A percentile compares a stretch with the other conserved stretches of the same genome.
Evolutionary conservation across 2,329 filamentous ascomycete species (phyloP).

Genomic region (Bimuria novae-zelandiae): DNA sequence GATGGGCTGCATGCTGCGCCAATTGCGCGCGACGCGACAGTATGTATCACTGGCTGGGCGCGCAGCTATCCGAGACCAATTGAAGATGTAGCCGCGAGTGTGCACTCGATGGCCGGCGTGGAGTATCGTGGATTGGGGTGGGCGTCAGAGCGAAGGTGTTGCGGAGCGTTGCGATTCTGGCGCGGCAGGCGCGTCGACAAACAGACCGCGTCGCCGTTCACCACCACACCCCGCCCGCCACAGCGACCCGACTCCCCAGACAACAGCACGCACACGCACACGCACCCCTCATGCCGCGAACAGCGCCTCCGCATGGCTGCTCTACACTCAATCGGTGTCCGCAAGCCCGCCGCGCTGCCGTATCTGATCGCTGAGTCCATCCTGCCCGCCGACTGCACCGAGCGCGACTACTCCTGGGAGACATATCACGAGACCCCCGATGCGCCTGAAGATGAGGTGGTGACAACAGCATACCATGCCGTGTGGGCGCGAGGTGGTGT

Average conservation of each 20-base stretch:
- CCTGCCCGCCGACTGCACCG: conserved; percentile 68
- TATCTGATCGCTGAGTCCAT: conserved; percentile 83
- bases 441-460: conserved; percentile 73
- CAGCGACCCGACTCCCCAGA: conserved; percentile 17
- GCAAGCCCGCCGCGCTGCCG: conserved; percentile 81
- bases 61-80: no score
- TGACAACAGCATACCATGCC: conserved; percentile 75
- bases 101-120: no score
- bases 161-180: conserved; percentile 18
- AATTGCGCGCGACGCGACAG: no score
- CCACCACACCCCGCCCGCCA: conserved; percentile 17
- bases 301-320: conserved; percentile 70
- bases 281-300: conserved; percentile 38
- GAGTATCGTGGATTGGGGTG: no score
- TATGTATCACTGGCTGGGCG: no score
- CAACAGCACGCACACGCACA: conserved; percentile 11
- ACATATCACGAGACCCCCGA: conserved; percentile 57
- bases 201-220: conserved; percentile 29
- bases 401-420: conserved; percentile 76
- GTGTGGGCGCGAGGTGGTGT: conserved; percentile 88
- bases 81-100: no score
- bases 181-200: conserved; percentile 27
- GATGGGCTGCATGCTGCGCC: conserved; percentile 74
- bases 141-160: conserved; percentile 20
- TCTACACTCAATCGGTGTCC: conserved; percentile 86